Evolutionary conservation across 208 protist genomes (phyloP).

Genomic region (Borovskyia barvae): DNA sequence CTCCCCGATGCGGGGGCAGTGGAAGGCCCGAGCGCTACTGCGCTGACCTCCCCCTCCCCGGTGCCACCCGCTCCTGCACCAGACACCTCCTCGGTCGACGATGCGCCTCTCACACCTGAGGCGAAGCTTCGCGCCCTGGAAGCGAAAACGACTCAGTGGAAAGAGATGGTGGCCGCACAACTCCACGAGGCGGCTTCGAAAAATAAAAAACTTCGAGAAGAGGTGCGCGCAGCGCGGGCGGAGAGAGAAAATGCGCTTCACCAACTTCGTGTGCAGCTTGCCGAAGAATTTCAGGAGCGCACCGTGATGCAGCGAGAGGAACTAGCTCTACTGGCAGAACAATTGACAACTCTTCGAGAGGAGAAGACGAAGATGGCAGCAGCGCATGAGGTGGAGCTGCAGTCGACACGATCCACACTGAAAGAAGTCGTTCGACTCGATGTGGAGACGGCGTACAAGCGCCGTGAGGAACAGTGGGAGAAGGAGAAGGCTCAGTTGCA

Average conservation of each 20-base stretch:
- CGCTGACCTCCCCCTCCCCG: not conserved
- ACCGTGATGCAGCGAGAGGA: conserved; percentile 60
- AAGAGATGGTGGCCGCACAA: conserved; percentile 53
- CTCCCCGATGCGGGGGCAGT: too few species aligned
- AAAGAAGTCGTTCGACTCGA: conserved; percentile 27
- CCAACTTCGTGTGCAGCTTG: conserved; percentile 50
- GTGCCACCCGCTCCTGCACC: too few species aligned
- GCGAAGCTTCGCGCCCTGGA: conserved; percentile 42
- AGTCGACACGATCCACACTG: conserved; percentile 13
- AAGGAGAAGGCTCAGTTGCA: conserved; percentile 29
- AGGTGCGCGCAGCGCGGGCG: conserved; percentile 30
- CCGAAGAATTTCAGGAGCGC: conserved; percentile 71
- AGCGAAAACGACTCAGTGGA: conserved; percentile 56
- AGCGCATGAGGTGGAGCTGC: conserved; percentile 43
- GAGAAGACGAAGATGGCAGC: conserved; percentile 41
- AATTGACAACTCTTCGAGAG: conserved; percentile 32
- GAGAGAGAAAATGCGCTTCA: conserved; percentile 33
- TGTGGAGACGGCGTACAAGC: conserved; percentile 13
- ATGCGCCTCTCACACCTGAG: conserved; percentile 28
- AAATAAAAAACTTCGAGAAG: conserved; percentile 71
- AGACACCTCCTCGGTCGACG: too few species aligned
- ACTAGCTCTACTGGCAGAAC: conserved; percentile 27
- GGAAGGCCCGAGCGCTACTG: not conserved
- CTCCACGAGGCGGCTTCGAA: conserved; percentile 63
- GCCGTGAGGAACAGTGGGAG: conserved; percentile 23